phyloP scores from a whole-genome alignment of 371 early-diverging fungal genomes.

The Syncephalis fuscata region DNA sequence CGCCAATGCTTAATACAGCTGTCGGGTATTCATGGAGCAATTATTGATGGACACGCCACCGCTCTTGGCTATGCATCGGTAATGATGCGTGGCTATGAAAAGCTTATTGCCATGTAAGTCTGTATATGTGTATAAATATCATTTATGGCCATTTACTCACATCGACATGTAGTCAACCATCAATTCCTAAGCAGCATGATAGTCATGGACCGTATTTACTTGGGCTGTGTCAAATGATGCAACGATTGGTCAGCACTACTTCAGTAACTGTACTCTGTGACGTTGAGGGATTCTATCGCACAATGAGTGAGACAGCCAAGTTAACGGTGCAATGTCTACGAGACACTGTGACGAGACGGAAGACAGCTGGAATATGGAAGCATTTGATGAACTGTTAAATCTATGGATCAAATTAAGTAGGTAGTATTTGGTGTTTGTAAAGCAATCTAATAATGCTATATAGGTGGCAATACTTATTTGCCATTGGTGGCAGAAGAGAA shows the following conservation, averaged over 20 bases:
- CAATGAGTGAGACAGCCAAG: slow-evolving; percentile 39
- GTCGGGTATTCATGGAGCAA: slow-evolving; percentile 45
- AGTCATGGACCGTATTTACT: slow-evolving; percentile 24
- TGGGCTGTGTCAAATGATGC: slow-evolving; percentile 26
- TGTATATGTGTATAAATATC: background rate
- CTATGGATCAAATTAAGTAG: slow-evolving; percentile 49
- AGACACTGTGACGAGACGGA: slow-evolving; percentile 27
- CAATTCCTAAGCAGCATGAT: no score
- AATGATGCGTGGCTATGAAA: slow-evolving; percentile 32
- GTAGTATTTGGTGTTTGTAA: background rate
- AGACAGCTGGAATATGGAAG: slow-evolving; percentile 39
- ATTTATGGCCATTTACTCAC: no score
- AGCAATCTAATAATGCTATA: background rate
- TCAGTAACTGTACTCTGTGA: slow-evolving; percentile 19
- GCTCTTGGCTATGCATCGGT: slow-evolving; percentile 24
- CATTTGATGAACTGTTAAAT: slow-evolving; percentile 47
- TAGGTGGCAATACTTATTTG: background rate
- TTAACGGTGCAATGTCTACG: slow-evolving; percentile 39
- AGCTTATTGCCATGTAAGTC: slow-evolving; percentile 33
- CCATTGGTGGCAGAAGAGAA: slow-evolving; percentile 11
- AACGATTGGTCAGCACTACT: slow-evolving; percentile 22
- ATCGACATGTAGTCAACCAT: background rate
- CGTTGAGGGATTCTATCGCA: slow-evolving; percentile 35
- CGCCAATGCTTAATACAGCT: slow-evolving; percentile 49
- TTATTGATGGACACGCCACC: slow-evolving; percentile 27